Evolutionary conservation across 805 yeast species (phyloP), one percentile per base, ranked within the genome.

Genomic region (Sugiyamaella chiloensis): DNA sequence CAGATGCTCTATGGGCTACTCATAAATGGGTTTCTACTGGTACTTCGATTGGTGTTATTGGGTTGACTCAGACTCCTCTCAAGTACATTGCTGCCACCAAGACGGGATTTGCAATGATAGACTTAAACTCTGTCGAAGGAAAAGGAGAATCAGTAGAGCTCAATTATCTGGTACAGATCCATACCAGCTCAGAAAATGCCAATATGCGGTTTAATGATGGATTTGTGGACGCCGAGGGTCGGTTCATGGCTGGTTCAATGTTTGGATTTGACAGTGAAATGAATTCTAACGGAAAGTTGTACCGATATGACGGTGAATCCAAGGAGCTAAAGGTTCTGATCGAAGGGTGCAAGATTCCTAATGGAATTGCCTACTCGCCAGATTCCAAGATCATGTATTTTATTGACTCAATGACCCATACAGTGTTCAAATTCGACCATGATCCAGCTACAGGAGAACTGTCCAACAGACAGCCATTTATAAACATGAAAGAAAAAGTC

Each of bases 211-310:
- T 93, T 35, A 89, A 89, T 59, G 97, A 89, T 61, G 96, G 96
- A 0, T 76, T 79, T 40, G 76, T 88, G 34, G 89, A 87, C 51
- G 83, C 86, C 2, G 69, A 78, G 59, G 96, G 96, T 0, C 74
- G 82, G 52, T 75, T 88, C 43, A 83, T 86, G 77, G 79, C 86
- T 42, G 96, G 96, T 1, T 72, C 90, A 17, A 89, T 89, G 95
- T 43, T 42, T 23, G 48, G 47, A 14, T 49, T 45, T 20, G 52
- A 47, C 14, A 50, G 19, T 16, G 44, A 24, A 14, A 42, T 53
- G 8, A 35, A 48, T 21, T 47, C 40, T 27, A 77, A 76, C 46
- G 96, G 96, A 1, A 71, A 71, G 41, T 59, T 82, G 40, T 71
- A 75, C 57, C 68, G 72, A 35, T 67, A 72, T 44, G 66, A 69